A percentile compares a stretch with the other conserved stretches of the same genome.
Evolutionary conservation across 495 filamentous ascomycete genomes (phyloP).

Genomic region (Talaromyces proteolyticus): DNA sequence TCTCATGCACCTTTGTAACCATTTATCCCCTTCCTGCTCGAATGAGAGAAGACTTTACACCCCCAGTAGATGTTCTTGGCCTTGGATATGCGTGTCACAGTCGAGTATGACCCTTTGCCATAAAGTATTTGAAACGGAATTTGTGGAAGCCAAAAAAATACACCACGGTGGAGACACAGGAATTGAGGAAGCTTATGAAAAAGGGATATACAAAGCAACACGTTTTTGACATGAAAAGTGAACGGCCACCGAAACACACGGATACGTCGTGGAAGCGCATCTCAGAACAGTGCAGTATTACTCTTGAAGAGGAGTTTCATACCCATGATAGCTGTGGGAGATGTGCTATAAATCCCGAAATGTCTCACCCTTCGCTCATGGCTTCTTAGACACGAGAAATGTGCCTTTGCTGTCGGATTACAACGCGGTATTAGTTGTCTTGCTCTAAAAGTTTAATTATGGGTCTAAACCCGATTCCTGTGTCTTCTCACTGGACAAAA

Average conservation of each 20-base stretch:
- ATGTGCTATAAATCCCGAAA: background rate
- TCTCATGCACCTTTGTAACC: background rate
- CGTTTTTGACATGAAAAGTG: background rate
- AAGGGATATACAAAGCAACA: background rate
- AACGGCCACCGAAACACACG: conserved; percentile 12
- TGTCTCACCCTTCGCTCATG: background rate
- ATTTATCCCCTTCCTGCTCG: conserved; percentile 2
- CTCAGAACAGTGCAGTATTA: conserved; percentile 32
- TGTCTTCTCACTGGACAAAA: background rate
- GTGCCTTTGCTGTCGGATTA: background rate
- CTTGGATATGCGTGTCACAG: background rate
- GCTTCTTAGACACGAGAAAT: background rate
- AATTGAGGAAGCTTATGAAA: background rate
- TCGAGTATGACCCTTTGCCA: background rate
- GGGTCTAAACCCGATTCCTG: background rate
- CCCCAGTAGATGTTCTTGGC: conserved; percentile 1
- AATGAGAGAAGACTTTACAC: background rate
- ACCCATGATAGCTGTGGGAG: background rate
- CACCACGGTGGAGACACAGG: background rate
- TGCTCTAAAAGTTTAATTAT: background rate
- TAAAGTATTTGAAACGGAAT: background rate
- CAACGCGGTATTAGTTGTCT: background rate
- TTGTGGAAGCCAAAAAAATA: conserved; percentile 3
- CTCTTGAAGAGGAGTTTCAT: conserved; percentile 1
- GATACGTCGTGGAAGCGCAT: conserved; percentile 59